phyloP scores from a whole-genome alignment of 2,329 filamentous ascomycete species.

The Fusarium algeriense region DNA sequence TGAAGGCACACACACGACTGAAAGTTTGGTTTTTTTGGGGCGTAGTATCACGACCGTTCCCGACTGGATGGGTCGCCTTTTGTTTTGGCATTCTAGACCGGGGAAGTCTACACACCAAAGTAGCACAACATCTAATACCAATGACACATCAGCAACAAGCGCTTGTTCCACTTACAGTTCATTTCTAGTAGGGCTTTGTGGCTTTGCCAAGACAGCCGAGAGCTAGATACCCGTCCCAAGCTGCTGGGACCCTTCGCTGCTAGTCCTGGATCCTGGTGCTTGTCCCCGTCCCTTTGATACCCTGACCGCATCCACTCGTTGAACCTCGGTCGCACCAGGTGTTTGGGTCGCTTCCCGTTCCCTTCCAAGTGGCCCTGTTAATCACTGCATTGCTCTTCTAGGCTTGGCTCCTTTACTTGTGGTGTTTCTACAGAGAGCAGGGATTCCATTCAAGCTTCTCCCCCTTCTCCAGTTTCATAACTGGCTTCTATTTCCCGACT shows the following conservation, averaged over 20 bases:
- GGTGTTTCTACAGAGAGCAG: constrained; percentile 37
- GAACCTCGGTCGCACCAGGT: constrained; percentile 39
- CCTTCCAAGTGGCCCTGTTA: constrained; percentile 10
- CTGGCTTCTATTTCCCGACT: constrained; percentile 35
- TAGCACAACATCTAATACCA: constrained; percentile 24
- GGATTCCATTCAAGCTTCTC: constrained; percentile 39
- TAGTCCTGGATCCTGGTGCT: not conserved
- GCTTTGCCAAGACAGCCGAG: constrained; percentile 41
- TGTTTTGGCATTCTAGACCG: constrained; percentile 29
- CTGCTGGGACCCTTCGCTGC: constrained; percentile 44
- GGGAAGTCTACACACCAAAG: constrained; percentile 29
- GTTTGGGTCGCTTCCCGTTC: constrained; percentile 30
- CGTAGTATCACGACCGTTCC: constrained; percentile 27
- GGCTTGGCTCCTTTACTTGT: constrained; percentile 25
- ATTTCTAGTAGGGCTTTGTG: constrained; percentile 40
- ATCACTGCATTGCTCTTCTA: constrained; percentile 7
- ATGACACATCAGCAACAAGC: constrained; percentile 26
- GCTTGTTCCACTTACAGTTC: constrained; percentile 28
- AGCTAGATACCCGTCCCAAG: constrained; percentile 49
- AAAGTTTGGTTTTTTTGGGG: not conserved
- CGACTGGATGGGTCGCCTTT: constrained; percentile 40
- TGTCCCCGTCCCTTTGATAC: constrained; percentile 16
- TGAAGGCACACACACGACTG: constrained; percentile 3
- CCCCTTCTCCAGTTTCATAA: constrained; percentile 40
- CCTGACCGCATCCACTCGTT: constrained; percentile 33